Evolutionary conservation across 441 rosid species (phyloP), one percentile per base, ranked within the genome.

Genomic region (Populus trichocarpa): DNA sequence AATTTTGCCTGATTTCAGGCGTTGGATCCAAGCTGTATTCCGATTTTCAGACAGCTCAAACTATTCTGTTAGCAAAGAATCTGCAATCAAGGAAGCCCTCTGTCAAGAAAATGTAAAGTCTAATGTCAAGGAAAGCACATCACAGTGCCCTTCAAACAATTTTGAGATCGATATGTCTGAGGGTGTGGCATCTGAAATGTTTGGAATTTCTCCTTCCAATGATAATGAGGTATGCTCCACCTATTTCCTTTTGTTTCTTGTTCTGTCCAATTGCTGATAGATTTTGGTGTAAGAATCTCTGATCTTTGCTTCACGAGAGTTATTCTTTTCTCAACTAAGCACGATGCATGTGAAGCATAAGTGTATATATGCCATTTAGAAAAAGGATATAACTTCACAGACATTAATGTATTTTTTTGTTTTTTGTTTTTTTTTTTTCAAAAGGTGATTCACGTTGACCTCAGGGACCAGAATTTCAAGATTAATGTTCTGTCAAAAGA

Each of bases 21-120:
- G 97, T 72, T 96, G 99, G 99, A 86, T 94, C 82, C 99, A 96
- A 88, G 97, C 97, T 64, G 91, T 88, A 64, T 94, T 96, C 83
- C 82, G 86, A 69, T 75, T 59, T 70, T 84, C 92, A 79, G 86
- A 84, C 23, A 32, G 33, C 40, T 75, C 40, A 14, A 71, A 81
- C 73, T 42, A 81, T 77, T 16, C 78, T 65, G 75, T 71, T 53
- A 50, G 77, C 68, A 59, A 38, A 8, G 84, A 79, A 75, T 69
- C 78, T 77, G 74, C 80, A 57, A 46, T 72, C 70, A 79, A 80
- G 67, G 61, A 81, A 25, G 85, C 84, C 73, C 78, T 77, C 67
- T 70, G 67, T 79, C 79, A 78, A 80, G 86, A 73, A 26, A 82
- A 69, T 79, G 67, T 20, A 35, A 80, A 74, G 65, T 61, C 71